phyloP scores from a whole-genome alignment of 2,329 filamentous ascomycete species.

The Thelonectria rubi region DNA sequence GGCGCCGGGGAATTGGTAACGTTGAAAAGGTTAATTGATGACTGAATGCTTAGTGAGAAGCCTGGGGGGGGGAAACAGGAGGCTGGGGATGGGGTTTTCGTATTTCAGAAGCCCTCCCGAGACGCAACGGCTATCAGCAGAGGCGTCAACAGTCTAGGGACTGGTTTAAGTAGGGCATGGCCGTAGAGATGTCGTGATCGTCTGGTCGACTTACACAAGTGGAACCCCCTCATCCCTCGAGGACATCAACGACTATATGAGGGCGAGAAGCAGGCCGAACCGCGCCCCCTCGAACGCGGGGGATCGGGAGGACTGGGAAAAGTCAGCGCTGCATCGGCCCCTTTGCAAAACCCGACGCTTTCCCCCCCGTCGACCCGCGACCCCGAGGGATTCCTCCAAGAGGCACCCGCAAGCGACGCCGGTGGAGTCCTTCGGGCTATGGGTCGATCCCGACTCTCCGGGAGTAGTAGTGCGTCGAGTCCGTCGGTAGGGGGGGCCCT shows the following conservation, averaged over 20 bases:
- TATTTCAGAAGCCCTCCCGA: not conserved
- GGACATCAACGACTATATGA: constrained; percentile 20
- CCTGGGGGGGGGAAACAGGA: too few species aligned
- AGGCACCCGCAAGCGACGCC: not conserved
- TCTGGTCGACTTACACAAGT: not conserved
- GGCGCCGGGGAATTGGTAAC: not conserved
- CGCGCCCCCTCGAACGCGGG: constrained; percentile 4
- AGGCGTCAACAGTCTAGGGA: not conserved
- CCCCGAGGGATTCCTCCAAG: constrained; percentile 9
- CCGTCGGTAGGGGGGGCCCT: constrained; percentile 2
- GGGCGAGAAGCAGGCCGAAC: not conserved
- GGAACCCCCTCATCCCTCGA: not conserved
- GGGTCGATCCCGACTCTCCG: constrained; percentile 35
- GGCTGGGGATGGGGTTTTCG: not conserved
- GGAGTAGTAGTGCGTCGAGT: constrained; percentile 14
- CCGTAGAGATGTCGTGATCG: not conserved
- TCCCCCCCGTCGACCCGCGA: not conserved
- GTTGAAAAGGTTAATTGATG: constrained; percentile 2
- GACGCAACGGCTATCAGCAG: not conserved
- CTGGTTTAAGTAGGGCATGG: not conserved
- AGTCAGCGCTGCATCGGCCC: constrained; percentile 24
- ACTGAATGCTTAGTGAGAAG: not conserved
- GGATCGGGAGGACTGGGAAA: constrained; percentile 1
- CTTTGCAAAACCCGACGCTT: constrained; percentile 20
- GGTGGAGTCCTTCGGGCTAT: constrained; percentile 32